Conservation (phyloP, 1,139 yeast genomes). For the Zygosaccharomyces pseudobailii region DNA sequence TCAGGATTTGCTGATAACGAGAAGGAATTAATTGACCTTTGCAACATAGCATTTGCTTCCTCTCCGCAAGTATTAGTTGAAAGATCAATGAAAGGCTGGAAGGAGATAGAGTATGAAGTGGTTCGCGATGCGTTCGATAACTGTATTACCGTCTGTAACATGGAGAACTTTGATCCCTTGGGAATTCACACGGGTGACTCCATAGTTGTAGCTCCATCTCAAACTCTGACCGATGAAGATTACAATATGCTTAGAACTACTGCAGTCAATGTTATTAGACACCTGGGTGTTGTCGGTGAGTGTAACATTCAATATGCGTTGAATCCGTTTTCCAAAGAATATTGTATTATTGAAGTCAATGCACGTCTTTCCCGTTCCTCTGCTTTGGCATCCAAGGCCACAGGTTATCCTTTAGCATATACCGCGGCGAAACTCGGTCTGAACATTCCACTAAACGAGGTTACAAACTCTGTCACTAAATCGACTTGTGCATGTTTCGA, state of each 20-base stretch:
- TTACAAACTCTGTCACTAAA: slow-evolving; percentile 90
- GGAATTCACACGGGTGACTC: slow-evolving; percentile 99
- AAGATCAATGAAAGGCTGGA: slow-evolving; percentile 98
- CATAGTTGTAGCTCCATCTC: slow-evolving; percentile 97
- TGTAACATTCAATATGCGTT: slow-evolving; percentile 97
- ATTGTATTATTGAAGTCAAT: slow-evolving; percentile 95
- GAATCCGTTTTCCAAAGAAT: slow-evolving; percentile 90
- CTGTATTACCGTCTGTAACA: slow-evolving; percentile 98
- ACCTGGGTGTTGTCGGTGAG: slow-evolving; percentile 98
- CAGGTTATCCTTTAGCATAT: slow-evolving; percentile 97
- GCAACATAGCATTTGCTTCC: slow-evolving; percentile 89
- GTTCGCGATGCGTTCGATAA: slow-evolving; percentile 96
- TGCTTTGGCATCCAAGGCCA: slow-evolving; percentile 97
- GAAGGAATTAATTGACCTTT: slow-evolving; percentile 72
- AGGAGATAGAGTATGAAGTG: slow-evolving; percentile 97
- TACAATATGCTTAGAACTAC: slow-evolving; percentile 98
- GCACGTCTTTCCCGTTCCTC: slow-evolving; percentile 98
- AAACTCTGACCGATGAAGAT: slow-evolving; percentile 94
- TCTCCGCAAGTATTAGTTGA: slow-evolving; percentile 96
- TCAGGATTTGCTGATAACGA: slow-evolving; percentile 96
- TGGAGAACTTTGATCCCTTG: slow-evolving; percentile 98
- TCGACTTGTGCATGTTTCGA: slow-evolving; percentile 96
- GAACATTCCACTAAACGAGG: slow-evolving; percentile 87
- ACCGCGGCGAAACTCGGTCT: slow-evolving; percentile 97
- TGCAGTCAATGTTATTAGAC: slow-evolving; percentile 95